Percentiles rank a stretch among this genome's conserved stretches.
These are phyloP conservation scores for Capillidium heterosporum DNA, from an alignment of 371 early-diverging fungal genomes.

Conservation along the genomic window DNA sequence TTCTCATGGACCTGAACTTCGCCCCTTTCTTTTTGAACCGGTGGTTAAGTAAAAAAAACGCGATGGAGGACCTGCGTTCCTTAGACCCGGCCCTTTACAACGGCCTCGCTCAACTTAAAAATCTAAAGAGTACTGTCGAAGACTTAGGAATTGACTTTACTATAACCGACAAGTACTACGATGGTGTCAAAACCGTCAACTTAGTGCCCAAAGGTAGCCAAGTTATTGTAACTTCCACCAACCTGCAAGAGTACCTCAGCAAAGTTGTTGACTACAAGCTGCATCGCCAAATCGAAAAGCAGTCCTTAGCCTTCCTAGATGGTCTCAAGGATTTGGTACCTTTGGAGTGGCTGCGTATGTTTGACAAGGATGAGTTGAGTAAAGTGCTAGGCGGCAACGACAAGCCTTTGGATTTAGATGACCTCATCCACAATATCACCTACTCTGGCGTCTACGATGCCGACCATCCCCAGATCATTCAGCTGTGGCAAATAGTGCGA, in stretches of 20 bases:
- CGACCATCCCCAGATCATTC: slow-evolving; percentile 42
- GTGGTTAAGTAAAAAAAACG: slow-evolving; percentile 52
- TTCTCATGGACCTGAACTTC: slow-evolving; percentile 80
- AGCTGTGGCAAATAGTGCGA: slow-evolving; percentile 71
- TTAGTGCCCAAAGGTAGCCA: slow-evolving; percentile 56
- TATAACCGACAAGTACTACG: slow-evolving; percentile 27
- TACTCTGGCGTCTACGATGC: slow-evolving; percentile 60
- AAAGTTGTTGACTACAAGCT: slow-evolving; percentile 60
- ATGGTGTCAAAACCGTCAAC: slow-evolving; percentile 34
- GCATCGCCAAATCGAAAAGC: slow-evolving; percentile 59
- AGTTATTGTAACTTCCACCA: slow-evolving; percentile 61
- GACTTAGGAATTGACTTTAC: slow-evolving; percentile 72
- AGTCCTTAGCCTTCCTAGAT: slow-evolving; percentile 61
- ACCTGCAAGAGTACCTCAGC: slow-evolving; percentile 67
- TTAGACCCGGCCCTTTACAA: slow-evolving; percentile 75
- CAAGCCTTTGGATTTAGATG: slow-evolving; percentile 52
- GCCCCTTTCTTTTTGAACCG: slow-evolving; percentile 81
- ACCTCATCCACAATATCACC: slow-evolving; percentile 55
- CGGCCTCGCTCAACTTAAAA: slow-evolving; percentile 60
- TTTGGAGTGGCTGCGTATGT: slow-evolving; percentile 57
- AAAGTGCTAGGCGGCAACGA: slow-evolving; percentile 71
- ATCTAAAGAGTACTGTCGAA: slow-evolving; percentile 48
- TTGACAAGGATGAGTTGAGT: slow-evolving; percentile 72
- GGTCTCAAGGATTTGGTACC: slow-evolving; percentile 68
- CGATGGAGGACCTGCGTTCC: slow-evolving; percentile 75